These are phyloP conservation scores for Brassica juncea DNA, from an alignment of 345 rosid species.

Conservation along the genomic window DNA sequence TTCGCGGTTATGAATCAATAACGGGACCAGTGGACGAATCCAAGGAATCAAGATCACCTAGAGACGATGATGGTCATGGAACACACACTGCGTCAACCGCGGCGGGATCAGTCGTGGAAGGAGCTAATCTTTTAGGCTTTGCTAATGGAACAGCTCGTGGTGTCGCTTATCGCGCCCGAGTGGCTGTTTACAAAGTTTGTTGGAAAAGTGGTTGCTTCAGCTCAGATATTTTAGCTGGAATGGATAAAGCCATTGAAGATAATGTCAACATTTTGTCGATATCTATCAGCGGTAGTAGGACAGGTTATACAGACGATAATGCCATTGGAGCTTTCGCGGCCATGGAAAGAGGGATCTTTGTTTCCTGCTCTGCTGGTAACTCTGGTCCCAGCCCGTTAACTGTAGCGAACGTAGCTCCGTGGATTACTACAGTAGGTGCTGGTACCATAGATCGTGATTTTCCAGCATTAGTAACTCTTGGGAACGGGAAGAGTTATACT, in stretches of 20 bases:
- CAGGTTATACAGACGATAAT: slow-evolving; percentile 53
- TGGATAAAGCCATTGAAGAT: slow-evolving; percentile 59
- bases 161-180: slow-evolving; percentile 58
- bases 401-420: slow-evolving; percentile 76
- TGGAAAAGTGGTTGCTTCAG: slow-evolving; percentile 56
- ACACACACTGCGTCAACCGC: slow-evolving; percentile 73
- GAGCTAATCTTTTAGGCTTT: slow-evolving; percentile 59
- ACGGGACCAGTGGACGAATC: slow-evolving; percentile 48
- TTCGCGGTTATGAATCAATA: slow-evolving; percentile 53
- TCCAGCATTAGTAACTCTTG: slow-evolving; percentile 72
- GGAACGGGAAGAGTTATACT: slow-evolving; percentile 51
- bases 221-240: slow-evolving; percentile 57
- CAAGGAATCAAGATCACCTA: slow-evolving; percentile 58
- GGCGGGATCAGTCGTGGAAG: slow-evolving; percentile 63
- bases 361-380: slow-evolving; percentile 81
- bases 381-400: slow-evolving; percentile 54
- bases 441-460: slow-evolving; percentile 89
- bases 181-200: slow-evolving; percentile 65
- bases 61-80: slow-evolving; percentile 71
- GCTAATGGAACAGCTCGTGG: slow-evolving; percentile 70
- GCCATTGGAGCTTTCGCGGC: slow-evolving; percentile 79
- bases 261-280: slow-evolving; percentile 60
- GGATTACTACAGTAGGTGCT: slow-evolving; percentile 88
- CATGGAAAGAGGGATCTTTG: slow-evolving; percentile 59
- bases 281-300: slow-evolving; percentile 53